These are phyloP conservation scores for Staphylotrichum longicolle DNA, from an alignment of 495 filamentous ascomycete species.

Conservation along the genomic window DNA sequence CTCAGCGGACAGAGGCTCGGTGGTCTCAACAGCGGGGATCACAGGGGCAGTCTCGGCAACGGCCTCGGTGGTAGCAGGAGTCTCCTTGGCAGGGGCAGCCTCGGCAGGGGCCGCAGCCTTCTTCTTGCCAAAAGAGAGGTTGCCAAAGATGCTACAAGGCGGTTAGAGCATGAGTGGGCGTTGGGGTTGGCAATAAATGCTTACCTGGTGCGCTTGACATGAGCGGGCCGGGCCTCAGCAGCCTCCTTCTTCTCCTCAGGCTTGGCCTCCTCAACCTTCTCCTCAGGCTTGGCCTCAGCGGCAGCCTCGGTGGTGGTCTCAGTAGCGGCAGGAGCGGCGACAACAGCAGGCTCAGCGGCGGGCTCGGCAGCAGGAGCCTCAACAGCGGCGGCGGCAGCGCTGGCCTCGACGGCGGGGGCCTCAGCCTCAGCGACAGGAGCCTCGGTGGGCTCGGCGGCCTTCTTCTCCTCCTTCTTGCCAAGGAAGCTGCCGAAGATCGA, in stretches of 20 bases:
- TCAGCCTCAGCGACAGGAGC: constrained; percentile 43
- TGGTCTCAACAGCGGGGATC: constrained; percentile 57
- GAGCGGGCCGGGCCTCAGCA: constrained; percentile 33
- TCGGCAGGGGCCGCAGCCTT: constrained; percentile 47
- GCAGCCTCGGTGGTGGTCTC: constrained; percentile 15
- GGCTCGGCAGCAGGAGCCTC: constrained; percentile 33
- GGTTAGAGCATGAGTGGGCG: constrained; percentile 19
- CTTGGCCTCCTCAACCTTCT: constrained; percentile 29
- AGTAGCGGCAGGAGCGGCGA: constrained; percentile 36
- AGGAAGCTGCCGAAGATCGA: constrained; percentile 78
- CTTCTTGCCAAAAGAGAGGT: constrained; percentile 54
- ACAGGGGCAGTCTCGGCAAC: constrained; percentile 56
- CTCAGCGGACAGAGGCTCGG: constrained; percentile 50
- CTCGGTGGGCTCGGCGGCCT: constrained; percentile 52
- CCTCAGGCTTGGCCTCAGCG: constrained; percentile 30
- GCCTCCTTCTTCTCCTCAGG: constrained; percentile 38
- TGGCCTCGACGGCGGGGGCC: constrained; percentile 34
- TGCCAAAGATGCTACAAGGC: constrained; percentile 53
- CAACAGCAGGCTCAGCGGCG: constrained; percentile 34
- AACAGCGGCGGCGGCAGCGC: constrained; percentile 20
- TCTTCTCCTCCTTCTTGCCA: constrained; percentile 70
- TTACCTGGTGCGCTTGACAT: constrained; percentile 19
- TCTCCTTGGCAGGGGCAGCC: constrained; percentile 37
- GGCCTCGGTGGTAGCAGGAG: constrained; percentile 42
- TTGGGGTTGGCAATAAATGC: not conserved